Conservation (phyloP, 768 basidiomycete species). For the Lactarius evosmus region DNA sequence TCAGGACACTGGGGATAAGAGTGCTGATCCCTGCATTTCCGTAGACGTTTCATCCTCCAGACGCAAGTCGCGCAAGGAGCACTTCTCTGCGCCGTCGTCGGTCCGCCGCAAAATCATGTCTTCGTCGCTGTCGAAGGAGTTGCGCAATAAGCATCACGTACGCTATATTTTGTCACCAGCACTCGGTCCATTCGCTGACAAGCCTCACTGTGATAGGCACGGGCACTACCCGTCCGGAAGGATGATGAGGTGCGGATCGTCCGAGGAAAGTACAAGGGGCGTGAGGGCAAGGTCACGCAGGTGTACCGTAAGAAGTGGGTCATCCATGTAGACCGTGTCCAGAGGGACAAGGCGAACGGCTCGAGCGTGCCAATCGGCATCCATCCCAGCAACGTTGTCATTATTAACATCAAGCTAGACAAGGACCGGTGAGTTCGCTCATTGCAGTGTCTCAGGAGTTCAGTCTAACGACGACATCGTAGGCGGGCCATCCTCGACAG, state of each 20-base stretch:
- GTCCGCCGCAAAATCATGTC: conserved; percentile 98
- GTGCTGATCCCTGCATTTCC: conserved; percentile 33
- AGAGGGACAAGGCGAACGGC: conserved; percentile 96
- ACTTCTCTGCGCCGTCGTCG: conserved; percentile 94
- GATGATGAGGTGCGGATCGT: conserved; percentile 98
- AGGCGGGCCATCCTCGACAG: conserved; percentile 86
- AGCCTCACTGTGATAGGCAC: conserved; percentile 49
- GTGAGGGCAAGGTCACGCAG: conserved; percentile 97
- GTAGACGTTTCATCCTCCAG: conserved; percentile 87
- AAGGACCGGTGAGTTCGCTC: conserved; percentile 65
- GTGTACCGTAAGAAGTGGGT: conserved; percentile 99
- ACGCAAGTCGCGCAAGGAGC: conserved; percentile 98
- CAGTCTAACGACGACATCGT: conserved; percentile 15
- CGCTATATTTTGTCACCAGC: conserved; percentile 30
- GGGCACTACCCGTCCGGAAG: conserved; percentile 93
- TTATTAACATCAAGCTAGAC: conserved; percentile 88
- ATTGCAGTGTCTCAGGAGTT: neutral
- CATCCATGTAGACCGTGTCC: conserved; percentile 96
- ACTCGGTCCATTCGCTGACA: neutral
- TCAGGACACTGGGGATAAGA: conserved; percentile 27
- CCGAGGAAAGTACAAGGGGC: conserved; percentile 96
- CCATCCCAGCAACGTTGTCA: conserved; percentile 95
- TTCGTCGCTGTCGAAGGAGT: conserved; percentile 91
- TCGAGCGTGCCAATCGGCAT: conserved; percentile 91
- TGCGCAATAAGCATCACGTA: conserved; percentile 88